These are phyloP conservation scores for Syncephalastrum monosporum DNA, from an alignment of 371 early-diverging fungal species.

Conservation along the genomic window DNA sequence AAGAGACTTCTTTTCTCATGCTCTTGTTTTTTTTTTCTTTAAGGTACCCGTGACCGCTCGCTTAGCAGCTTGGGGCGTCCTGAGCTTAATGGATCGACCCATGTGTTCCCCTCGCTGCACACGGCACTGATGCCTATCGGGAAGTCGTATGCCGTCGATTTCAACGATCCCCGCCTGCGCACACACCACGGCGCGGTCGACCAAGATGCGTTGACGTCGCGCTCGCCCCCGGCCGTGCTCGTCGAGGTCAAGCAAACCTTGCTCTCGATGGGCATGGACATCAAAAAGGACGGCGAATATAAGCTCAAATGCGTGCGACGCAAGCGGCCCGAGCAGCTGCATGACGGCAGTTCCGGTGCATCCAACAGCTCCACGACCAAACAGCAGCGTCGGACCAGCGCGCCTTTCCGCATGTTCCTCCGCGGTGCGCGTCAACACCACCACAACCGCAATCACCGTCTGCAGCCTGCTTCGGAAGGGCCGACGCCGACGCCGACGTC, in stretches of 20 bases:
- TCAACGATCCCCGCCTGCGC: conserved; percentile 60
- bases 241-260: conserved; percentile 65
- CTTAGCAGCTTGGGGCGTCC: no score
- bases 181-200: conserved; percentile 82
- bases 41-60: not conserved
- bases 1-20: no score
- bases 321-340: conserved; percentile 2
- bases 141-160: conserved; percentile 10
- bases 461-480: not conserved
- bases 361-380: not conserved
- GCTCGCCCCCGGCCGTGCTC: conserved; percentile 67
- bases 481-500: not conserved
- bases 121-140: conserved; percentile 1
- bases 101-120: no score
- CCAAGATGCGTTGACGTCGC: conserved; percentile 70
- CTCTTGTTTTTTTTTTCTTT: no score
- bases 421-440: conserved; percentile 29
- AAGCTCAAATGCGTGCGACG: conserved; percentile 69
- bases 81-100: no score
- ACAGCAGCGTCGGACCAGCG: conserved; percentile 4
- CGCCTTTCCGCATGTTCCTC: conserved; percentile 34
- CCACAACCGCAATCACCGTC: conserved; percentile 1
- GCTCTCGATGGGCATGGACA: conserved; percentile 67
- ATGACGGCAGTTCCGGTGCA: not conserved
- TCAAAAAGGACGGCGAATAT: conserved; percentile 70